Percentiles rank a stretch among this genome's conserved stretches.
These are phyloP conservation scores for Thymus mandschuricus DNA, from an alignment of 257 asterid species.

Conservation along the genomic window DNA sequence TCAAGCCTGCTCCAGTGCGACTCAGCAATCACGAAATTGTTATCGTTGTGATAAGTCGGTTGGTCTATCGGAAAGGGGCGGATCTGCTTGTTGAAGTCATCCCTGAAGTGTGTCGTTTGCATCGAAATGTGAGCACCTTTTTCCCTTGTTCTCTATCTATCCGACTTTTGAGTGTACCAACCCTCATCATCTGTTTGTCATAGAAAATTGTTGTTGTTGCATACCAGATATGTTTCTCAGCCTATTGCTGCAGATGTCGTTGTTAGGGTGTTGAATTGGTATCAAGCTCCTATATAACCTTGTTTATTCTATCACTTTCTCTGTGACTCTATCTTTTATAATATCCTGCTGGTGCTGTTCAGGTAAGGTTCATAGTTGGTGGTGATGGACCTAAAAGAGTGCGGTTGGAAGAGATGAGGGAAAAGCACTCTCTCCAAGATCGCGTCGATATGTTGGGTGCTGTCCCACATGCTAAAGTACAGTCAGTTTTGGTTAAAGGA, in stretches of 20 bases:
- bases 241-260: neutral
- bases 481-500: conserved; percentile 78
- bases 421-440: conserved; percentile 95
- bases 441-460: conserved; percentile 98
- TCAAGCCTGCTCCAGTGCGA: conserved; percentile 77
- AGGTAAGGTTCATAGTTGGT: conserved; percentile 95
- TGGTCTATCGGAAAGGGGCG: conserved; percentile 94
- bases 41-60: conserved; percentile 87
- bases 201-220: neutral
- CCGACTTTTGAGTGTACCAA: neutral
- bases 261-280: neutral
- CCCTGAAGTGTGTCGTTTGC: conserved; percentile 82
- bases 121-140: conserved; percentile 68
- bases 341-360: conserved; percentile 29
- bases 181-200: neutral
- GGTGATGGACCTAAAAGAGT: conserved; percentile 99
- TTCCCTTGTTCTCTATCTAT: neutral
- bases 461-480: conserved; percentile 96
- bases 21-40: conserved; percentile 67
- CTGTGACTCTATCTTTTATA: conserved; percentile 12
- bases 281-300: neutral
- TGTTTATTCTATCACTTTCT: conserved; percentile 6
- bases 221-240: neutral
- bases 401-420: conserved; percentile 97
- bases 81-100: conserved; percentile 96